These are phyloP conservation scores for Pleurotus citrinopileatus DNA, from an alignment of 768 basidiomycete species.

Conservation along the genomic window DNA sequence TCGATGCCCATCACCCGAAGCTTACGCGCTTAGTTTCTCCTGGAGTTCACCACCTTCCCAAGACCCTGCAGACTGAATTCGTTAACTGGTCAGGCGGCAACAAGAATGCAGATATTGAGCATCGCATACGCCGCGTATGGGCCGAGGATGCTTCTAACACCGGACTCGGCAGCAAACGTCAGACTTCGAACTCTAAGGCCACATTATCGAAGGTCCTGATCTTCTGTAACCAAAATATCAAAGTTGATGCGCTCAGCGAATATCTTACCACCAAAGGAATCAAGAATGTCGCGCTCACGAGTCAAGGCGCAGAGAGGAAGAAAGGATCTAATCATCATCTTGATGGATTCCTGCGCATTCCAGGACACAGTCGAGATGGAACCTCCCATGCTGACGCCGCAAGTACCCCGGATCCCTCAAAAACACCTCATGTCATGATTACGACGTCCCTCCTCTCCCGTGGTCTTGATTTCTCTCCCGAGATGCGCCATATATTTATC, in stretches of 20 bases:
- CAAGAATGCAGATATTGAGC: conserved; percentile 76
- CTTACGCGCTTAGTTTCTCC: conserved; percentile 79
- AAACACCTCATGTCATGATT: conserved; percentile 61
- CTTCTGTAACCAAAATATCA: conserved; percentile 77
- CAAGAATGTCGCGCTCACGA: conserved; percentile 63
- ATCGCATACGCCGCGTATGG: conserved; percentile 72
- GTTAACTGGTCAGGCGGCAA: conserved; percentile 78
- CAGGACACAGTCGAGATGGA: conserved; percentile 2
- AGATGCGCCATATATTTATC: conserved; percentile 80
- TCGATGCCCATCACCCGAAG: conserved; percentile 57
- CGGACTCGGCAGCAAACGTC: conserved; percentile 13
- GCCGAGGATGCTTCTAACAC: conserved; percentile 50
- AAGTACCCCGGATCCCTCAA: conserved; percentile 15
- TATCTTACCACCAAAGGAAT: conserved; percentile 63
- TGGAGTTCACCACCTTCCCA: conserved; percentile 74
- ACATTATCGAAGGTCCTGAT: conserved; percentile 68
- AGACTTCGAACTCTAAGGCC: conserved; percentile 13
- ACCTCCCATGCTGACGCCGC: conserved; percentile 6
- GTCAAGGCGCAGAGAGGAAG: conserved; percentile 52
- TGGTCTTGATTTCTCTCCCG: conserved; percentile 83
- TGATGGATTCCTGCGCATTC: conserved; percentile 61
- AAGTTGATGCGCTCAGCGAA: conserved; percentile 58
- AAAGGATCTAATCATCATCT: conserved; percentile 75
- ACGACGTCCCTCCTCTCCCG: conserved; percentile 91
- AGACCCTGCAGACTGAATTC: conserved; percentile 67